These are phyloP conservation scores for Myxozyma neglecta DNA, from an alignment of 805 yeast species.

Conservation along the genomic window DNA sequence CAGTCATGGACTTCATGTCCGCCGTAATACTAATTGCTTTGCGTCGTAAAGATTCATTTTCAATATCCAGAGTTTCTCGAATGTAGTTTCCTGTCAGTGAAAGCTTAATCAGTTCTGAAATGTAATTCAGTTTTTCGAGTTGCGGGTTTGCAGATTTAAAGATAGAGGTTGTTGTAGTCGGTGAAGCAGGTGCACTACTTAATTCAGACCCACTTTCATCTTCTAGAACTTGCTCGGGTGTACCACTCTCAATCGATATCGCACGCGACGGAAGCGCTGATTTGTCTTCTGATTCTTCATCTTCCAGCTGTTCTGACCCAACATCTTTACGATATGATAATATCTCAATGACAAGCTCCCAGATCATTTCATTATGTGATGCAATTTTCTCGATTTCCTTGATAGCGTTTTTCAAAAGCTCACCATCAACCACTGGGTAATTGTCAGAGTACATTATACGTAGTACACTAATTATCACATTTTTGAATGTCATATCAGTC, in stretches of 20 bases:
- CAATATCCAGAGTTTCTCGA: constrained; percentile 39
- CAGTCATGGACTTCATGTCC: constrained; percentile 35
- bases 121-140: constrained; percentile 34
- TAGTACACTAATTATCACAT: constrained; percentile 38
- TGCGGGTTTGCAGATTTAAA: constrained; percentile 32
- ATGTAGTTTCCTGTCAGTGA: constrained; percentile 41
- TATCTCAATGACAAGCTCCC: constrained; percentile 38
- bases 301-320: not conserved
- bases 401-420: constrained; percentile 34
- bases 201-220: constrained; percentile 8
- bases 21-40: constrained; percentile 36
- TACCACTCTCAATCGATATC: not conserved
- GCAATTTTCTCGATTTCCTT: constrained; percentile 40
- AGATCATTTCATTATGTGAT: constrained; percentile 39
- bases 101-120: constrained; percentile 36
- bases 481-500: constrained; percentile 41
- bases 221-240: not conserved
- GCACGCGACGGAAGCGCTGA: not conserved
- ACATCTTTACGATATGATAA: constrained; percentile 7
- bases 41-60: constrained; percentile 37
- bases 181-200: constrained; percentile 7
- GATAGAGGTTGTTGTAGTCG: constrained; percentile 1
- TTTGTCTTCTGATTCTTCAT: not conserved
- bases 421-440: constrained; percentile 33
- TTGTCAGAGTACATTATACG: constrained; percentile 39